Percentiles rank a stretch among this genome's conserved stretches.
Conservation (phyloP, 495 filamentous ascomycete species). For the Annulohypoxylon moriforme region DNA sequence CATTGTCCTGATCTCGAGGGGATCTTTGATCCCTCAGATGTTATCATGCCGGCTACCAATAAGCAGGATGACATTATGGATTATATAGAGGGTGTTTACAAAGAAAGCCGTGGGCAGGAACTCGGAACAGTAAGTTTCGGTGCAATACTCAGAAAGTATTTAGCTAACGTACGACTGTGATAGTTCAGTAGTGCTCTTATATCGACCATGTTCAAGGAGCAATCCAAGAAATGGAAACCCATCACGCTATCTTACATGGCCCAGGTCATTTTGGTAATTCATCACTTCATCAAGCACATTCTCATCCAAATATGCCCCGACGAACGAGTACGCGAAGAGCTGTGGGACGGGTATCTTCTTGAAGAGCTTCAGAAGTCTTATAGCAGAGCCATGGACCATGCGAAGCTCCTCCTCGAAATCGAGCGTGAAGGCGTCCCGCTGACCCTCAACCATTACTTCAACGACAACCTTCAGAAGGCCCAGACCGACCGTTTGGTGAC, state of each 20-base stretch:
- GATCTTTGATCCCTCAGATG: slow-evolving; percentile 32
- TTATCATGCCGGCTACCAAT: background rate
- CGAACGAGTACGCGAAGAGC: slow-evolving; percentile 47
- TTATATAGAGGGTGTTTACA: slow-evolving; percentile 43
- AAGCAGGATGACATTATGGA: slow-evolving; percentile 37
- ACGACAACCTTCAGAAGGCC: slow-evolving; percentile 58
- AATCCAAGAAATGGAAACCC: slow-evolving; percentile 64
- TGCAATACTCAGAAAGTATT: background rate
- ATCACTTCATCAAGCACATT: slow-evolving; percentile 58
- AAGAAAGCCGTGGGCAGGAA: slow-evolving; percentile 47
- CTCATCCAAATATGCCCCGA: slow-evolving; percentile 56
- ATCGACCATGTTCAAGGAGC: slow-evolving; percentile 61
- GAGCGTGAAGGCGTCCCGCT: slow-evolving; percentile 59
- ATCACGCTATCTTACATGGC: slow-evolving; percentile 62
- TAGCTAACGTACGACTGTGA: slow-evolving; percentile 1
- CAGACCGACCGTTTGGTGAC: slow-evolving; percentile 45
- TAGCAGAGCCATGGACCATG: slow-evolving; percentile 7
- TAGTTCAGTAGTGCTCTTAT: slow-evolving; percentile 56
- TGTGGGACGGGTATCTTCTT: slow-evolving; percentile 55
- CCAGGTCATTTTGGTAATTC: slow-evolving; percentile 57
- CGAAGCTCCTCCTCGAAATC: slow-evolving; percentile 56
- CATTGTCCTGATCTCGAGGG: slow-evolving; percentile 45
- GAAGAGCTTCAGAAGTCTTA: slow-evolving; percentile 46
- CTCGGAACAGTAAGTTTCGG: slow-evolving; percentile 45
- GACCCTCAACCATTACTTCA: slow-evolving; percentile 68